Evolutionary conservation across 805 yeast genomes (phyloP).

Genomic region (Candida verbasci): DNA sequence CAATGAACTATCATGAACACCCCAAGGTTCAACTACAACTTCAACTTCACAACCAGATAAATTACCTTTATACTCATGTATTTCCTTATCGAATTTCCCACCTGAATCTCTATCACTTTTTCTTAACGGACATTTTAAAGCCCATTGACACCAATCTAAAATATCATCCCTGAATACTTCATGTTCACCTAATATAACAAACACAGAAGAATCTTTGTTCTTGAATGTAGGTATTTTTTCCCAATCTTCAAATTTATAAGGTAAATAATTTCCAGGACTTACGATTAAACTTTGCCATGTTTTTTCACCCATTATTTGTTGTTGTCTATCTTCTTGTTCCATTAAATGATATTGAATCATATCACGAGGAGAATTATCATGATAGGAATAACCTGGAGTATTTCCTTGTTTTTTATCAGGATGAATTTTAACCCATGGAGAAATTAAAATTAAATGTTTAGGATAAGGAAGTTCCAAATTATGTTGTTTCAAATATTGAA

Average conservation of each 20-base stretch:
- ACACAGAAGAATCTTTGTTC: conserved; percentile 21
- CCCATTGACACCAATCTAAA: conserved; percentile 29
- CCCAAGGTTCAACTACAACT: conserved; percentile 32
- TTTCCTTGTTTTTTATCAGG: conserved; percentile 16
- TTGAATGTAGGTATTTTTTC: conserved; percentile 25
- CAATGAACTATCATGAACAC: conserved; percentile 28
- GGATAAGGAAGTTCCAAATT: conserved; percentile 19
- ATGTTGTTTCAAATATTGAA: conserved; percentile 21
- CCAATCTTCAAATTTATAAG: conserved; percentile 28
- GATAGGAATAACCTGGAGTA: conserved; percentile 29
- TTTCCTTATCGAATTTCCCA: conserved; percentile 12
- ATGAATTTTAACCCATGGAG: conserved; percentile 36
- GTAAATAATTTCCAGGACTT: conserved; percentile 21
- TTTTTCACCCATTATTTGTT: conserved; percentile 11
- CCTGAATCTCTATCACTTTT: conserved; percentile 16
- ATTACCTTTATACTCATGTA: conserved; percentile 17
- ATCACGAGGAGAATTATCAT: conserved; percentile 23
- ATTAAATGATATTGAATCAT: conserved; percentile 14
- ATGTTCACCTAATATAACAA: conserved; percentile 37
- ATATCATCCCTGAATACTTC: conserved; percentile 39
- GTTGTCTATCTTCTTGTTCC: conserved; percentile 5
- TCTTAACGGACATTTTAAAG: conserved; percentile 24
- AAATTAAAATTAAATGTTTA: conserved; percentile 20
- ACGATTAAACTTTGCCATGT: conserved; percentile 11
- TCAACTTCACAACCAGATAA: conserved; percentile 17